These are phyloP conservation scores for Penicillium verhagenii DNA, from an alignment of 495 filamentous ascomycete genomes.

Conservation along the genomic window DNA sequence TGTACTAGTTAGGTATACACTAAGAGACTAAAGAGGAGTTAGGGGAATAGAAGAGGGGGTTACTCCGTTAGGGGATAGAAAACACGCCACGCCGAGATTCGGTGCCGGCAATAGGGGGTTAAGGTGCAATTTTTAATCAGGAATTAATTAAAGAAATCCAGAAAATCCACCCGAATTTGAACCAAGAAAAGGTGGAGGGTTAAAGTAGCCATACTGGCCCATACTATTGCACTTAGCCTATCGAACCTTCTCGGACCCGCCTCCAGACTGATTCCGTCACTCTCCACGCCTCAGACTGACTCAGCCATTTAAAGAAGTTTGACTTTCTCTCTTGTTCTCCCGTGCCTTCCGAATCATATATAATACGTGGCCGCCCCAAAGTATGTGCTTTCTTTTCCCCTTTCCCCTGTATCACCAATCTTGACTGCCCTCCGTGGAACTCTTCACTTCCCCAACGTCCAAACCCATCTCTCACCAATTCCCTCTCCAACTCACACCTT, in stretches of 20 bases:
- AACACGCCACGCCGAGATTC: not conserved
- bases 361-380: slow-evolving; percentile 11
- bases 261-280: slow-evolving; percentile 29
- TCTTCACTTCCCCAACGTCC: not conserved
- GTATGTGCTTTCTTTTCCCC: not conserved
- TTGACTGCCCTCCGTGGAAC: not conserved
- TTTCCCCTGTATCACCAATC: slow-evolving; percentile 29
- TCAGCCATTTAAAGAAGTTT: slow-evolving; percentile 23
- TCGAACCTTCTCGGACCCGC: slow-evolving; percentile 25
- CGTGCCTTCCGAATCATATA: slow-evolving; percentile 30
- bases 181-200: not conserved
- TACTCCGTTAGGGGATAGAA: not conserved
- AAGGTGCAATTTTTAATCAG: not conserved
- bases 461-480: not conserved
- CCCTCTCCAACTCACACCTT: not conserved
- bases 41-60: not conserved
- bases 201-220: not conserved
- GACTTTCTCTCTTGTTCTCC: slow-evolving; percentile 25
- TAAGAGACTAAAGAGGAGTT: no score
- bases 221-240: not conserved
- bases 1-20: no score
- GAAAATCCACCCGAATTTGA: no score
- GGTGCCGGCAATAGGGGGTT: not conserved
- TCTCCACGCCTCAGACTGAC: slow-evolving; percentile 22
- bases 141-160: no score